phyloP scores from a whole-genome alignment of 1,284 basidiomycete genomes.

The Neonothopanus nambi region DNA sequence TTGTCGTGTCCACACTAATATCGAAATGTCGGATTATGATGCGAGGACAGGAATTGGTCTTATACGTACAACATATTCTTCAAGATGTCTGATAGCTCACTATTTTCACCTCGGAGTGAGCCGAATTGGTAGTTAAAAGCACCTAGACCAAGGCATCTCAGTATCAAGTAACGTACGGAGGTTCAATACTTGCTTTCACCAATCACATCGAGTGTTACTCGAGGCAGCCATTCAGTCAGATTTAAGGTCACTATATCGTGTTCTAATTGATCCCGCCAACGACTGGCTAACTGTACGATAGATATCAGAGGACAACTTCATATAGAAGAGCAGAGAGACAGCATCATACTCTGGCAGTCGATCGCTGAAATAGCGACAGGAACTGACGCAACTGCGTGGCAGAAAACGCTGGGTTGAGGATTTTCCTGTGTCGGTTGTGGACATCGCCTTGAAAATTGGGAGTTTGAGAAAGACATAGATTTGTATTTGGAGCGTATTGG shows the following conservation, averaged over 20 bases:
- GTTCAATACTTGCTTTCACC: constrained; percentile 11
- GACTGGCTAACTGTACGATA: constrained; percentile 4
- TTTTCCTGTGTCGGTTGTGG: constrained; percentile 20
- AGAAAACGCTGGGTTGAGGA: constrained; percentile 24
- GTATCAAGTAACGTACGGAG: neutral
- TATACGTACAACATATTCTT: constrained; percentile 31
- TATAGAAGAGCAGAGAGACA: neutral
- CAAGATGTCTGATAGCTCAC: constrained; percentile 23
- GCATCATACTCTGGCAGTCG: constrained; percentile 8
- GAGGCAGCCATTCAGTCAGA: constrained; percentile 8
- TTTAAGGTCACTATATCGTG: neutral
- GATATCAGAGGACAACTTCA: neutral
- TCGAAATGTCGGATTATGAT: neutral
- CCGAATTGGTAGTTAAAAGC: constrained; percentile 21
- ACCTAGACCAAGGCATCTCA: constrained; percentile 7
- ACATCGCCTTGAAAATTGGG: constrained; percentile 4
- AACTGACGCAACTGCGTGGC: constrained; percentile 13
- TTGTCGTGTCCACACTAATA: constrained; percentile 1
- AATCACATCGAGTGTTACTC: constrained; percentile 14
- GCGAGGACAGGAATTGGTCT: neutral
- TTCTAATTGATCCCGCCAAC: constrained; percentile 6
- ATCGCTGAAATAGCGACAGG: constrained; percentile 14
- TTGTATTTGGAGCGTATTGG: neutral
- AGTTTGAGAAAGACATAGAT: too few species aligned
- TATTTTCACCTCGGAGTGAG: constrained; percentile 23